phyloP scores from a whole-genome alignment of 1,284 basidiomycete species.

The Marasmius fiardii region DNA sequence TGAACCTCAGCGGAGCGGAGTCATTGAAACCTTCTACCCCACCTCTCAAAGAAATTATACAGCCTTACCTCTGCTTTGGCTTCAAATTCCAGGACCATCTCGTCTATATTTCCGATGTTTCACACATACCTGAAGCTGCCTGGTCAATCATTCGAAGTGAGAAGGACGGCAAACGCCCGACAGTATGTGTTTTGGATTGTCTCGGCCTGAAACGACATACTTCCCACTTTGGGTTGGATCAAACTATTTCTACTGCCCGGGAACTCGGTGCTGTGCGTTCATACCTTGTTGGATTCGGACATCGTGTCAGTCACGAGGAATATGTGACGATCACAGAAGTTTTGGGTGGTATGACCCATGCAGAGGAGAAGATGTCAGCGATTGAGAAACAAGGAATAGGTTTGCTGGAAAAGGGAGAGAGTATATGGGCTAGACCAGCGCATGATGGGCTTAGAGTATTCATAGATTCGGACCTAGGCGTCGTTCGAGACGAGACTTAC shows the following conservation, averaged over 20 bases:
- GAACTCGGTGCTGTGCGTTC: slow-evolving; percentile 53
- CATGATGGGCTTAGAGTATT: slow-evolving; percentile 63
- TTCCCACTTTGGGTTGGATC: slow-evolving; percentile 70
- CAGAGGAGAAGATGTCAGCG: slow-evolving; percentile 29
- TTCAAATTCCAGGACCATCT: slow-evolving; percentile 66
- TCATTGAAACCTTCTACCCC: slow-evolving; percentile 11
- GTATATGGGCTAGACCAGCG: slow-evolving; percentile 64
- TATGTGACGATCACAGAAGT: slow-evolving; percentile 56
- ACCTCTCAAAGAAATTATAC: slow-evolving; percentile 30
- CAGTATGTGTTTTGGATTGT: slow-evolving; percentile 71
- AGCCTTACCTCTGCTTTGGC: slow-evolving; percentile 70
- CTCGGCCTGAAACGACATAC: slow-evolving; percentile 56
- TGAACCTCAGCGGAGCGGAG: slow-evolving; percentile 9
- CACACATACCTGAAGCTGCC: slow-evolving; percentile 65
- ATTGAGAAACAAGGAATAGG: slow-evolving; percentile 40
- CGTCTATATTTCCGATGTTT: slow-evolving; percentile 75
- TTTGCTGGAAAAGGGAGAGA: slow-evolving; percentile 41
- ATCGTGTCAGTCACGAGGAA: slow-evolving; percentile 67
- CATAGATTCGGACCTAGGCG: slow-evolving; percentile 30
- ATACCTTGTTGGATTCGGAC: slow-evolving; percentile 72
- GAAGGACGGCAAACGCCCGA: slow-evolving; percentile 29
- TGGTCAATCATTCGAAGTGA: slow-evolving; percentile 48
- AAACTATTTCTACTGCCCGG: slow-evolving; percentile 52
- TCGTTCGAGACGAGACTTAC: slow-evolving; percentile 50
- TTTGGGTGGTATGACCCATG: slow-evolving; percentile 36